phyloP scores from a whole-genome alignment of 306 rosid genomes.

The Corylus heterophylla region DNA sequence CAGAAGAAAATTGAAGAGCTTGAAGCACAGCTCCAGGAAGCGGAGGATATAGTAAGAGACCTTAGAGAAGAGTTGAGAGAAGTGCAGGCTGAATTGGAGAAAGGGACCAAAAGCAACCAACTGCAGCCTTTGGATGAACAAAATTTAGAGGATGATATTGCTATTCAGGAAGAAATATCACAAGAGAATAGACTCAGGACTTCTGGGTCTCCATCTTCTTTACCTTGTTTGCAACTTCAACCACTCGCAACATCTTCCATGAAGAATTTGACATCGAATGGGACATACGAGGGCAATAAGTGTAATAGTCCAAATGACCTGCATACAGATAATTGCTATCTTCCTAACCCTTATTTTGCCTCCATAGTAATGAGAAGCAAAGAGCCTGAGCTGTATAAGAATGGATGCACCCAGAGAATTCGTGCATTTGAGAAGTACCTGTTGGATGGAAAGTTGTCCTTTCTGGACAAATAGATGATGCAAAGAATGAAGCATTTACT shows the following conservation, averaged over 20 bases:
- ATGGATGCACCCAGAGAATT: conserved; percentile 83
- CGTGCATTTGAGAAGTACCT: conserved; percentile 75
- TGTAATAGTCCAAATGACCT: conserved; percentile 34
- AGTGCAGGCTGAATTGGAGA: conserved; percentile 66
- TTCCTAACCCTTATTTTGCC: conserved; percentile 61
- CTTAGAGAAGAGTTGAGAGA: conserved; percentile 75
- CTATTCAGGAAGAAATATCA: conserved; percentile 27
- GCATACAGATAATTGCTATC: conserved; percentile 41
- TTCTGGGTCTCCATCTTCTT: conserved; percentile 25
- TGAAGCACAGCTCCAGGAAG: conserved; percentile 90
- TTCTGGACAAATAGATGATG: conserved; percentile 51
- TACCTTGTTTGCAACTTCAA: conserved; percentile 37
- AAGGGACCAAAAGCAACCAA: conserved; percentile 36
- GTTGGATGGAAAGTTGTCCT: conserved; percentile 47
- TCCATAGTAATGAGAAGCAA: conserved; percentile 74
- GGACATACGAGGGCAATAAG: conserved; percentile 34
- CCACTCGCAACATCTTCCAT: conserved; percentile 21
- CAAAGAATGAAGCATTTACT: conserved; percentile 36
- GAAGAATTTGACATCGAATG: conserved; percentile 30
- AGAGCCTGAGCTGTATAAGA: conserved; percentile 64
- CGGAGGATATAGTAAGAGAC: conserved; percentile 79
- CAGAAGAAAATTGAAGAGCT: conserved; percentile 76
- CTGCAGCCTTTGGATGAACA: conserved; percentile 36
- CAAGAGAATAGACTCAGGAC: conserved; percentile 27
- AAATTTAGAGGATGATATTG: conserved; percentile 34